These are phyloP conservation scores for Colletotrichum cuscutae DNA, from an alignment of 2,329 filamentous ascomycete species.

Conservation along the genomic window DNA sequence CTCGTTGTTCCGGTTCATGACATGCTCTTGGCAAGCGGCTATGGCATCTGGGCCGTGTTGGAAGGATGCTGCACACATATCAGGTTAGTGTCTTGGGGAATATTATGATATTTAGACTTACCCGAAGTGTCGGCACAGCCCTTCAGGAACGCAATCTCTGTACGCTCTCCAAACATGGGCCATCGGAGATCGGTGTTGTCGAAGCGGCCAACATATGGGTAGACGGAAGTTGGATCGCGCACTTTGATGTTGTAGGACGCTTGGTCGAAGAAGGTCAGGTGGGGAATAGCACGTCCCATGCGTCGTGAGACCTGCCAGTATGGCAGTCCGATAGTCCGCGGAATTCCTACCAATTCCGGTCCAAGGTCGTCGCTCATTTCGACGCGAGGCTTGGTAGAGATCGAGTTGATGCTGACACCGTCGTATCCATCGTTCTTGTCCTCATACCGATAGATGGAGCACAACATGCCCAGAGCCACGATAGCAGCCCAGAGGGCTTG, in stretches of 20 bases:
- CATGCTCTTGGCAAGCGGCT: slow-evolving; percentile 62
- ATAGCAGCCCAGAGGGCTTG: slow-evolving; percentile 63
- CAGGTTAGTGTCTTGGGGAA: background rate
- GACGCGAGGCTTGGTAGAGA: slow-evolving; percentile 48
- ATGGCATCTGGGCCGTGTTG: slow-evolving; percentile 63
- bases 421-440: slow-evolving; percentile 63
- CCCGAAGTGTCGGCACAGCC: slow-evolving; percentile 59
- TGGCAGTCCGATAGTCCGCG: slow-evolving; percentile 58
- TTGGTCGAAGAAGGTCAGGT: slow-evolving; percentile 64
- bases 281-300: slow-evolving; percentile 62
- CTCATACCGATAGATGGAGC: slow-evolving; percentile 64
- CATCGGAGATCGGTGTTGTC: slow-evolving; percentile 65
- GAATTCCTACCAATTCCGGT: slow-evolving; percentile 60
- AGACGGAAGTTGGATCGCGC: slow-evolving; percentile 56
- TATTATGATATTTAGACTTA: slow-evolving; percentile 31
- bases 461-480: slow-evolving; percentile 62
- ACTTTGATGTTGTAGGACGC: slow-evolving; percentile 64
- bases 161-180: slow-evolving; percentile 63
- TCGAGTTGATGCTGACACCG: slow-evolving; percentile 51
- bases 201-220: slow-evolving; percentile 61
- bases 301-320: slow-evolving; percentile 61
- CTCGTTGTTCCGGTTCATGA: slow-evolving; percentile 63
- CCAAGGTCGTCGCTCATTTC: slow-evolving; percentile 62
- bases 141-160: slow-evolving; percentile 63
- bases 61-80: slow-evolving; percentile 52